Conservation (phyloP, 1,139 yeast genomes). For the Geotrichum europaeum region DNA sequence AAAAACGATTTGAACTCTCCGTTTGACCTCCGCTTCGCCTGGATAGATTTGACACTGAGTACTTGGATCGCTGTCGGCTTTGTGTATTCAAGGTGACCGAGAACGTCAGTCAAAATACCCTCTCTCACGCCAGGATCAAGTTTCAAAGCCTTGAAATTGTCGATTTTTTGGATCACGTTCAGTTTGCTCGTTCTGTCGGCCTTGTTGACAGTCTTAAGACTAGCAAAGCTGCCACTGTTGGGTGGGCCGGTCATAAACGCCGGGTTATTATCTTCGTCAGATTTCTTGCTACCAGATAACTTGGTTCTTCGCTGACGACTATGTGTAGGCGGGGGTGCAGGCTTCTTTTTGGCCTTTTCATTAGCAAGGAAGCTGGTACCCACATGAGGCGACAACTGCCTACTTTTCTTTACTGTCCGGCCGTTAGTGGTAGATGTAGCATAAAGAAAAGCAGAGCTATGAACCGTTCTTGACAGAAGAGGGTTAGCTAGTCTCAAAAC, state of each 20-base stretch:
- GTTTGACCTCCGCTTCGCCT: slow-evolving; percentile 27
- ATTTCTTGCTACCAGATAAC: not conserved
- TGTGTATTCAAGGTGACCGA: slow-evolving; percentile 19
- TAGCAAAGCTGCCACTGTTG: slow-evolving; percentile 33
- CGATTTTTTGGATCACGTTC: slow-evolving; percentile 45
- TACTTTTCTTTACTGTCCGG: slow-evolving; percentile 15
- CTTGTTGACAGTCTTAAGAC: slow-evolving; percentile 31
- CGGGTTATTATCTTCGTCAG: not conserved
- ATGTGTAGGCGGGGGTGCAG: not conserved
- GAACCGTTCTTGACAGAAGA: not conserved
- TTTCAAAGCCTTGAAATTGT: slow-evolving; percentile 57
- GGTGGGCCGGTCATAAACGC: slow-evolving; percentile 24
- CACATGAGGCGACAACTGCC: slow-evolving; percentile 23
- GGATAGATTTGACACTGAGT: slow-evolving; percentile 49
- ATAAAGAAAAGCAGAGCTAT: not conserved
- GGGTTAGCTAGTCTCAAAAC: not conserved
- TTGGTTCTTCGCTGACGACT: not conserved
- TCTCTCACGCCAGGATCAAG: slow-evolving; percentile 62
- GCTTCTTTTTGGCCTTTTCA: not conserved
- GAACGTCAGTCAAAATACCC: slow-evolving; percentile 55
- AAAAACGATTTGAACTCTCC: slow-evolving; percentile 56
- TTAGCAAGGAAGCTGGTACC: slow-evolving; percentile 7
- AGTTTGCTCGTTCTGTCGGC: slow-evolving; percentile 33
- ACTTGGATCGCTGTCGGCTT: slow-evolving; percentile 62
- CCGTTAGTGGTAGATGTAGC: not conserved